Conservation (phyloP, 495 filamentous ascomycete species). For the Lepidopterella palustris region DNA sequence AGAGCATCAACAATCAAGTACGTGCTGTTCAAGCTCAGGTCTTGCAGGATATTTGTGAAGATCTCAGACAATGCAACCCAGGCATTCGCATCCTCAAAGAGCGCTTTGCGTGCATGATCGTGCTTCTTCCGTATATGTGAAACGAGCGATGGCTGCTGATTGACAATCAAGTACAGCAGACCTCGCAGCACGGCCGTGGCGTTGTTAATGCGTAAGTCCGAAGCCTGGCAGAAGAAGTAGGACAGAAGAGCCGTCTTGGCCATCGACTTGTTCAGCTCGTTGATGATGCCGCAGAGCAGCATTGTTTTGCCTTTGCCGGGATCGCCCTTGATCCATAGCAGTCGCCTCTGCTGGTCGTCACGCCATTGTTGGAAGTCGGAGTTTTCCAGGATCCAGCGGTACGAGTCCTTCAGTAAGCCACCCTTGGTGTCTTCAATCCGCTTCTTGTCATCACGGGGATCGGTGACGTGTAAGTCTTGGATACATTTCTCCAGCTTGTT, state of each 20-base stretch:
- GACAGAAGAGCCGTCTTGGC: neutral
- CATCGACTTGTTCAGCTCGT: neutral
- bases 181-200: no score
- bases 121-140: slow-evolving; percentile 28
- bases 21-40: slow-evolving; percentile 7
- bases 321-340: slow-evolving; percentile 46
- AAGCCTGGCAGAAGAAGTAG: neutral
- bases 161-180: slow-evolving; percentile 38
- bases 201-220: neutral
- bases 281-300: neutral
- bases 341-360: slow-evolving; percentile 23
- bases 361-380: slow-evolving; percentile 34
- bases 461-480: neutral
- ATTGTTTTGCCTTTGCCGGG: neutral
- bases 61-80: slow-evolving; percentile 30
- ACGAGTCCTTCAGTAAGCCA: slow-evolving; percentile 38
- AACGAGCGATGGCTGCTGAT: slow-evolving; percentile 33
- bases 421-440: slow-evolving; percentile 40
- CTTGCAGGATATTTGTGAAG: slow-evolving; percentile 34
- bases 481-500: neutral
- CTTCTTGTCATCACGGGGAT: slow-evolving; percentile 31
- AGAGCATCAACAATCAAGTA: neutral
- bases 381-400: slow-evolving; percentile 41
- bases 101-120: slow-evolving; percentile 21
- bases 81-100: slow-evolving; percentile 36